Base-by-base conservation (phyloP, 345 rosid species). In the Raphanus raphanistrum region DNA sequence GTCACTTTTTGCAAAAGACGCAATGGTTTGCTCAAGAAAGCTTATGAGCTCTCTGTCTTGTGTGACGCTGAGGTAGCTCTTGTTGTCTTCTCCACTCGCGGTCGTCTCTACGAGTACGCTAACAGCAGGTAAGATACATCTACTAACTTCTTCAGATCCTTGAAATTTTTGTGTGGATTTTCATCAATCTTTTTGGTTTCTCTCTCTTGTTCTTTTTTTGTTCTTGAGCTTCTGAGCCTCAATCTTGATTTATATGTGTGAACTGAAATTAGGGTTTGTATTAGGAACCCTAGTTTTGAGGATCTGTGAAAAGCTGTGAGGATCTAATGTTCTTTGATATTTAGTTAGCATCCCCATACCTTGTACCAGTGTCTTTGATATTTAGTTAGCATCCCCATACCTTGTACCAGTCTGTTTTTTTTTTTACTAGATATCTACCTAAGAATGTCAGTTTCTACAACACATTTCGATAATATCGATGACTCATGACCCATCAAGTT, bases 1-100 rank as follows among this genome's bases (percentile, higher is more conserved):
- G 97, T 92, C 57, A 92, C 97, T 78, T 92, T 92, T 86, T 92
- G 97, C 60, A 90, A 92, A 79, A 76, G 95, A 63, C 85, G 97
- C 33, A 90, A 92, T 78, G 97, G 97, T 29, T 71, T 92, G 86
- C 89, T 92, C 63, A 92, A 92, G 88, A 92, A 92, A 75, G 97
- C 94, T 62, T 92, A 90, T 50, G 94, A 92, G 79, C 76, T 92
- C 67, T 92, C 97, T 65, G 97, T 90, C 15, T 79, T 92, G 54
- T 90, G 94, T 70, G 97, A 91, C 16, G 94, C 94, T 67, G 94
- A 91, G 72, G 90, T 91, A 11, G 88, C 94, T 76, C 94, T 92
- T 63, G 70, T 92, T 55, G 83, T 92, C 87, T 92, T 92, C 88
- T 90, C 95, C 29, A 88, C 69, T 86, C 91, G 95, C 2, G 97